These are phyloP conservation scores for Apiotrichum porosum DNA, from an alignment of 1,284 basidiomycete species.

Conservation along the genomic window DNA sequence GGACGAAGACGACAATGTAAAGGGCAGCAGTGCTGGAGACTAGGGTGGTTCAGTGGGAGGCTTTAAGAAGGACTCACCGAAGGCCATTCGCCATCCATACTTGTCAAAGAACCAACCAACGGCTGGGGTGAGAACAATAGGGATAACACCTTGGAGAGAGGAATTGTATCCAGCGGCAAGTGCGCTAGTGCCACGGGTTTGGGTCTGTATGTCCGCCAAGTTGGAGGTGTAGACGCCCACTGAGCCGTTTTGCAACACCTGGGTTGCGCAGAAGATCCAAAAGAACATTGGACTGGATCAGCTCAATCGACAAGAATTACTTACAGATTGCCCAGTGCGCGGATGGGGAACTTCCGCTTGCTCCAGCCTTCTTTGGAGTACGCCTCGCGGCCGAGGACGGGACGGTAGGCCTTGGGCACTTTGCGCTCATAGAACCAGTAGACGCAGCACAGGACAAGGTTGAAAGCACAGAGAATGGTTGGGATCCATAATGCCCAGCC, in stretches of 20 bases:
- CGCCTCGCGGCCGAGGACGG: slow-evolving; percentile 24
- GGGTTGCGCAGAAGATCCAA: slow-evolving; percentile 25
- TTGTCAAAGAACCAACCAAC: slow-evolving; percentile 40
- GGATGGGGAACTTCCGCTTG: too few relatives aligned
- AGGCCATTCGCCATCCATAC: slow-evolving; percentile 34
- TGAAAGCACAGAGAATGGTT: not conserved
- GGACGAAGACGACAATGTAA: slow-evolving; percentile 46
- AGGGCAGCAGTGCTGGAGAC: slow-evolving; percentile 38
- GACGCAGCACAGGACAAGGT: slow-evolving; percentile 15
- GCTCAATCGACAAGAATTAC: slow-evolving; percentile 5
- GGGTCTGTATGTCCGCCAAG: slow-evolving; percentile 46
- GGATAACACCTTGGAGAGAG: slow-evolving; percentile 45
- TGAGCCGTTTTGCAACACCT: slow-evolving; percentile 42
- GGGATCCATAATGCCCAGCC: slow-evolving; percentile 35
- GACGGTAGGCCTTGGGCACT: slow-evolving; percentile 36
- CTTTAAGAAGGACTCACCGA: slow-evolving; percentile 7
- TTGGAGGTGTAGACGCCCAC: slow-evolving; percentile 46
- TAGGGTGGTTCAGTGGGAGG: not conserved
- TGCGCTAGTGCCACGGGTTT: slow-evolving; percentile 44
- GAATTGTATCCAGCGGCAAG: slow-evolving; percentile 49
- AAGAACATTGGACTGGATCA: slow-evolving; percentile 35
- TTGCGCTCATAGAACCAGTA: slow-evolving; percentile 42
- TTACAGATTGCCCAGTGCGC: too few relatives aligned
- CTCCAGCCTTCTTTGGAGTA: slow-evolving; percentile 21
- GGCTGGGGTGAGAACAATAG: slow-evolving; percentile 48